Conservation (phyloP, 768 basidiomycete species). For the Amanita inopinata region DNA sequence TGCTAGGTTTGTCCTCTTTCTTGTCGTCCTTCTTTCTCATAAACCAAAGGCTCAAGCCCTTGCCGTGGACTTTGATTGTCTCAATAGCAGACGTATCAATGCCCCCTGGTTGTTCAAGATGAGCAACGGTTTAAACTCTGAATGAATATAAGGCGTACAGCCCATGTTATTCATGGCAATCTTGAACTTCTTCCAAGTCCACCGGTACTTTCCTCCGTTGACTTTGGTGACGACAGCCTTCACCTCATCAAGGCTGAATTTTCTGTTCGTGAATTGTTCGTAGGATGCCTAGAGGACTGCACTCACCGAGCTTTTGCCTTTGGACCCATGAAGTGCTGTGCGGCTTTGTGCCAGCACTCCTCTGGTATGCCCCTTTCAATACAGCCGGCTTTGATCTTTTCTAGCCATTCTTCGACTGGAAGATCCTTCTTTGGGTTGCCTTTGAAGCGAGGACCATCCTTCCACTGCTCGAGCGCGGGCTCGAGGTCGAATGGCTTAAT, state of each 20-base stretch:
- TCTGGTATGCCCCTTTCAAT: conserved; percentile 60
- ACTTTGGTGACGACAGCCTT: conserved; percentile 67
- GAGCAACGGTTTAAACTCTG: background rate
- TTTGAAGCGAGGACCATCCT: conserved; percentile 52
- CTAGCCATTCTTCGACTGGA: conserved; percentile 65
- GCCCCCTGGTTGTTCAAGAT: conserved; percentile 32
- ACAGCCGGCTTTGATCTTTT: conserved; percentile 64
- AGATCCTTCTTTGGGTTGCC: conserved; percentile 63
- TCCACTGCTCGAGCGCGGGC: conserved; percentile 58
- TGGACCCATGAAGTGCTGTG: conserved; percentile 64
- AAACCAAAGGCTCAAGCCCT: conserved; percentile 44
- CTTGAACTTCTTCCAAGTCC: conserved; percentile 80
- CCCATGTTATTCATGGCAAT: conserved; percentile 76
- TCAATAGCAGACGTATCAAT: conserved; percentile 53
- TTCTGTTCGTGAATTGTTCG: no score
- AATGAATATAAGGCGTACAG: conserved; percentile 37
- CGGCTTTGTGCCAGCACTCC: conserved; percentile 79
- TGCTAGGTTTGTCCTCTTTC: conserved; percentile 14
- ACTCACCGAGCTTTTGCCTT: conserved; percentile 51
- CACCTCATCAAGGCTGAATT: conserved; percentile 50
- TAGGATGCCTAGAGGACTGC: no score
- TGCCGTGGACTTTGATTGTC: conserved; percentile 48
- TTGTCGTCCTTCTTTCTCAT: conserved; percentile 36
- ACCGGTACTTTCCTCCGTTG: conserved; percentile 67
- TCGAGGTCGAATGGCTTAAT: conserved; percentile 70